Evolutionary conservation across 2,329 filamentous ascomycete species (phyloP).

Genomic region (Aspergillus calidoustus): DNA sequence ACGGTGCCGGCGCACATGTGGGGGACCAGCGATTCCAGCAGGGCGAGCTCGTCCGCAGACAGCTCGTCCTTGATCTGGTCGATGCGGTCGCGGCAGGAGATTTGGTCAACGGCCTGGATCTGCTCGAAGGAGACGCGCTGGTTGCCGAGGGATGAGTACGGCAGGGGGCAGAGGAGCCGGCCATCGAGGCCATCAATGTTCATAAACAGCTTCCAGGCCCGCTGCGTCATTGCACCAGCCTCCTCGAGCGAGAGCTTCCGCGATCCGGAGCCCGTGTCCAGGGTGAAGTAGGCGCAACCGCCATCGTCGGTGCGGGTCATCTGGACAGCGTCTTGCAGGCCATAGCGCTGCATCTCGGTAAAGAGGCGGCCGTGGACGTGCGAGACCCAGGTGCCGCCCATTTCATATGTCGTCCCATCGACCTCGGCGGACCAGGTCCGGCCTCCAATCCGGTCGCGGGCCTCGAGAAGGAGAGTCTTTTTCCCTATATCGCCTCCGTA

Average conservation of each 20-base stretch:
- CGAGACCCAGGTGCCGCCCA: constrained; percentile 49
- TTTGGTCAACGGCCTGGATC: neutral
- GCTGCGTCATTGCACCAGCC: too few species aligned
- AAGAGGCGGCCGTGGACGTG: neutral
- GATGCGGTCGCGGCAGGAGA: constrained; percentile 43
- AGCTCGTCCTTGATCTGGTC: constrained; percentile 45
- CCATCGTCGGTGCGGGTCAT: too few species aligned
- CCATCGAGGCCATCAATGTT: too few species aligned
- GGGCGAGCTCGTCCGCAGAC: constrained; percentile 46
- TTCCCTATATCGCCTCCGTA: too few species aligned
- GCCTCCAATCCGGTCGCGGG: constrained; percentile 48
- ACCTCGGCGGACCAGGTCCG: constrained; percentile 44
- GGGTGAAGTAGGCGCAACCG: too few species aligned
- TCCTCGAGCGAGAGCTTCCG: too few species aligned
- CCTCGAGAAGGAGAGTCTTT: constrained; percentile 39
- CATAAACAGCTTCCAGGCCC: too few species aligned
- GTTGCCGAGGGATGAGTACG: too few species aligned
- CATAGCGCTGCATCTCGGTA: neutral
- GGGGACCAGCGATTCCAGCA: constrained; percentile 48
- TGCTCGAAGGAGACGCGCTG: too few species aligned
- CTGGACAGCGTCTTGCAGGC: neutral
- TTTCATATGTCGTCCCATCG: constrained; percentile 41
- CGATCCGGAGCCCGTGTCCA: too few species aligned
- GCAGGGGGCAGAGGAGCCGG: too few species aligned
- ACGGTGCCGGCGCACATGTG: constrained; percentile 51